Conservation (phyloP, 768 basidiomycete species). For the Solioccasus polychromus region DNA sequence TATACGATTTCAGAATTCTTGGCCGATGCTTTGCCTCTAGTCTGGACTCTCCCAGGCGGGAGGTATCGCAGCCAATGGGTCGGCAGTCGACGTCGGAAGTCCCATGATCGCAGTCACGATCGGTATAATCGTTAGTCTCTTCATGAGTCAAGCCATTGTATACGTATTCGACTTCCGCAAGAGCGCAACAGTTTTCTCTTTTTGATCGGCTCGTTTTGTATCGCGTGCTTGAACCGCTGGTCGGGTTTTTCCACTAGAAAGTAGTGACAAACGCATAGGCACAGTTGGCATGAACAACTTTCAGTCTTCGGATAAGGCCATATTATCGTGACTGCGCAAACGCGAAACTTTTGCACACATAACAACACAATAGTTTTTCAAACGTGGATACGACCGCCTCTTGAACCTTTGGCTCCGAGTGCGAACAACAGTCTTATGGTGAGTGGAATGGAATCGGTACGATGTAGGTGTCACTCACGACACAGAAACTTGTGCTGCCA, state of each 20-base stretch:
- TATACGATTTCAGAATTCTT: constrained; percentile 14
- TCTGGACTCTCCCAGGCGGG: constrained; percentile 85
- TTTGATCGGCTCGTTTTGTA: constrained; percentile 41
- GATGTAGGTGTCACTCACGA: too few relatives aligned
- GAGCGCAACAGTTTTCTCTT: constrained; percentile 82
- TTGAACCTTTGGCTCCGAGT: too few relatives aligned
- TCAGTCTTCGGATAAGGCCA: background rate
- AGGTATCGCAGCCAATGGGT: constrained; percentile 77
- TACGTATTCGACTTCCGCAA: constrained; percentile 85
- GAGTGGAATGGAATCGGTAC: too few relatives aligned
- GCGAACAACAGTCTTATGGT: too few relatives aligned
- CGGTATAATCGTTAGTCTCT: constrained; percentile 85
- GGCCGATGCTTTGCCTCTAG: constrained; percentile 34
- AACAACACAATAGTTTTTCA: too few relatives aligned
- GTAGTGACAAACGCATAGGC: background rate
- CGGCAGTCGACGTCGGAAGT: constrained; percentile 79
- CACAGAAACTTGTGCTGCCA: too few relatives aligned
- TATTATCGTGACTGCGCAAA: too few relatives aligned
- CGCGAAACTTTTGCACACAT: too few relatives aligned
- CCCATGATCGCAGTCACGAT: constrained; percentile 91
- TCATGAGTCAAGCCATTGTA: constrained; percentile 84
- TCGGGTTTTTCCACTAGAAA: too few relatives aligned
- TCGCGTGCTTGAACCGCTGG: constrained; percentile 7
- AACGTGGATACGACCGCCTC: too few relatives aligned
- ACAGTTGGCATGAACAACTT: background rate